These are phyloP conservation scores for Tulasnella sp. DNA, from an alignment of 768 basidiomycete species.

Conservation along the genomic window DNA sequence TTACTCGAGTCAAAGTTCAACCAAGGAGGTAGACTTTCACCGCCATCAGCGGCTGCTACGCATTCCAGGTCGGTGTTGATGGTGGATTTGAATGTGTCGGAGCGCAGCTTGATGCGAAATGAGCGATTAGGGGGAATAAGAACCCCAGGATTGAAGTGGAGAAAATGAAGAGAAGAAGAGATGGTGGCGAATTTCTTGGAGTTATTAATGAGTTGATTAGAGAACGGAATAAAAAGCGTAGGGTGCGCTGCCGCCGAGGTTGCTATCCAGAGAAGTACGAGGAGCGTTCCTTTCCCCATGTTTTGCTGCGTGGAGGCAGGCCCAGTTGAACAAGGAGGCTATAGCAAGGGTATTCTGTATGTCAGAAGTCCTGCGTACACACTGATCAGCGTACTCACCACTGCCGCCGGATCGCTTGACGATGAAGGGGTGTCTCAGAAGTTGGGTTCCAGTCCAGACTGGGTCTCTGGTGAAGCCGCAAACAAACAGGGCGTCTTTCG, in stretches of 20 bases:
- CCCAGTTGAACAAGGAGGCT: too few species aligned
- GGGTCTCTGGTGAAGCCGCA: background rate
- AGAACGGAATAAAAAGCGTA: background rate
- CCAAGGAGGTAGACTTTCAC: background rate
- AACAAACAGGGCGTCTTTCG: background rate
- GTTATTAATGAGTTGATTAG: background rate
- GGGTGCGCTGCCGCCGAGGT: background rate
- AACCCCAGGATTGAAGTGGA: slow-evolving; percentile 1
- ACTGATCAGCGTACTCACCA: background rate
- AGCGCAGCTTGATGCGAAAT: background rate
- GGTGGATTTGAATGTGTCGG: background rate
- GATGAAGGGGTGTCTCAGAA: background rate
- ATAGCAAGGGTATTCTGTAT: too few species aligned
- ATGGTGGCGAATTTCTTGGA: background rate
- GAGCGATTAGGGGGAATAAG: background rate
- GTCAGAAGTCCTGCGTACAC: too few species aligned
- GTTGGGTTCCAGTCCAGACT: background rate
- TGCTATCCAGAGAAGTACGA: background rate
- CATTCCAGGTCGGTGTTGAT: background rate
- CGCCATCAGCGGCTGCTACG: background rate
- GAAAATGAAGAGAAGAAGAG: background rate
- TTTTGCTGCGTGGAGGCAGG: background rate
- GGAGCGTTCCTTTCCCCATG: background rate
- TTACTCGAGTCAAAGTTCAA: background rate
- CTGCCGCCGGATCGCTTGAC: background rate